Evolutionary conservation across 257 asterid genomes (phyloP).

Genomic region (Gentiana dahurica): DNA sequence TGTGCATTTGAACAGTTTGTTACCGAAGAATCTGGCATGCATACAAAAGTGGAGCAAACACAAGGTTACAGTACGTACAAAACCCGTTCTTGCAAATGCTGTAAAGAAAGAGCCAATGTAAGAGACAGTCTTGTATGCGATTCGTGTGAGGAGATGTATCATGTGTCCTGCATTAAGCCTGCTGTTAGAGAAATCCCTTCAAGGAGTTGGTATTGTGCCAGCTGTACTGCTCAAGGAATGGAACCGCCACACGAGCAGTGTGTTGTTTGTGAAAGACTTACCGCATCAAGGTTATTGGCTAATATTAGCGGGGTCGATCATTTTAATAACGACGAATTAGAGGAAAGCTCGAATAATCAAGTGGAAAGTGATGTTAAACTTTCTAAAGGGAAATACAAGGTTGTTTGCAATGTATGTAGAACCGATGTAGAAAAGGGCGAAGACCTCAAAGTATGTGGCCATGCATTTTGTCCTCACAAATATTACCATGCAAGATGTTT

Average conservation of each 20-base stretch:
- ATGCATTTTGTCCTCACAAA: conserved; percentile 68
- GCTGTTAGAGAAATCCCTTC: conserved; percentile 55
- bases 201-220: conserved; percentile 74
- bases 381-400: conserved; percentile 11
- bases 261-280: conserved; percentile 60
- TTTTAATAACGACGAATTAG: conserved; percentile 28
- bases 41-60: conserved; percentile 34
- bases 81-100: conserved; percentile 44
- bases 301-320: conserved; percentile 28
- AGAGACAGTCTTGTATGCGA: conserved; percentile 66
- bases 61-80: conserved; percentile 25
- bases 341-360: conserved; percentile 47
- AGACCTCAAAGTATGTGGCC: conserved; percentile 51
- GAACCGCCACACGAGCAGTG: conserved; percentile 71
- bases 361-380: conserved; percentile 18
- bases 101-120: conserved; percentile 65
- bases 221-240: conserved; percentile 50
- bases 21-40: conserved; percentile 32
- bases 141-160: conserved; percentile 84
- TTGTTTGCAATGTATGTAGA: conserved; percentile 56
- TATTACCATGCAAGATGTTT: conserved; percentile 70
- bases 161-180: conserved; percentile 69
- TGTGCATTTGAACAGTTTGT: conserved; percentile 21
- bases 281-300: conserved; percentile 19
- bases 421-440: conserved; percentile 32